These are phyloP conservation scores for Phytophthora colocasiae DNA, from an alignment of 352 stramenopile genomes.

Conservation along the genomic window DNA sequence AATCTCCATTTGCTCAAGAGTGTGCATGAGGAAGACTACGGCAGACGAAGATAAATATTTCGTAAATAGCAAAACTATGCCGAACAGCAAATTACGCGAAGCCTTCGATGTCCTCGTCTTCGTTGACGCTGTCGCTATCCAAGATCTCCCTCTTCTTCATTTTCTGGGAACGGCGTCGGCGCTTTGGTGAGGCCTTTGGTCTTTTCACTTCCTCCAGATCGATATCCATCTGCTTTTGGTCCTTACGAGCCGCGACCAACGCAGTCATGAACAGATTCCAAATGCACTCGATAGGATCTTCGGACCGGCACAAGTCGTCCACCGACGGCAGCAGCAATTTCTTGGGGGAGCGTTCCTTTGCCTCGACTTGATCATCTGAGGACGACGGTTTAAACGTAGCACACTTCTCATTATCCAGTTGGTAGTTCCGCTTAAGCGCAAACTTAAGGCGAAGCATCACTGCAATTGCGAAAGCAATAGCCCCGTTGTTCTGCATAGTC, in stretches of 20 bases:
- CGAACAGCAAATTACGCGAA: conserved; percentile 25
- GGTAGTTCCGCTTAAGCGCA: conserved; percentile 72
- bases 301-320: conserved; percentile 44
- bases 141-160: conserved; percentile 21
- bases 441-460: conserved; percentile 81
- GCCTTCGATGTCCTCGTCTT: conserved; percentile 48
- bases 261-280: conserved; percentile 75
- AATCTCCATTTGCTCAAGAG: conserved; percentile 36
- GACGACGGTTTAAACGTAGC: conserved; percentile 77
- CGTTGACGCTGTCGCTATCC: conserved; percentile 35
- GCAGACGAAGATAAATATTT: conserved; percentile 20
- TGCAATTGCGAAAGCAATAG: conserved; percentile 63
- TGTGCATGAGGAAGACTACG: conserved; percentile 29
- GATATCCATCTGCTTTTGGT: conserved; percentile 78
- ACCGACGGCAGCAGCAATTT: conserved; percentile 37
- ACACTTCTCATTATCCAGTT: conserved; percentile 80
- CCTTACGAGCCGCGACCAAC: conserved; percentile 58
- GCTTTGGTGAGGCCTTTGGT: conserved; percentile 30
- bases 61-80: conserved; percentile 10
- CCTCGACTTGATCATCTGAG: conserved; percentile 32
- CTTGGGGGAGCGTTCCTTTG: conserved; percentile 34
- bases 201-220: conserved; percentile 41
- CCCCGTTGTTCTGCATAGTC: conserved; percentile 24
- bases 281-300: conserved; percentile 44
- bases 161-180: conserved; percentile 53